Conservation (phyloP, 2,329 filamentous ascomycete species). For the Aspergillus persii region DNA sequence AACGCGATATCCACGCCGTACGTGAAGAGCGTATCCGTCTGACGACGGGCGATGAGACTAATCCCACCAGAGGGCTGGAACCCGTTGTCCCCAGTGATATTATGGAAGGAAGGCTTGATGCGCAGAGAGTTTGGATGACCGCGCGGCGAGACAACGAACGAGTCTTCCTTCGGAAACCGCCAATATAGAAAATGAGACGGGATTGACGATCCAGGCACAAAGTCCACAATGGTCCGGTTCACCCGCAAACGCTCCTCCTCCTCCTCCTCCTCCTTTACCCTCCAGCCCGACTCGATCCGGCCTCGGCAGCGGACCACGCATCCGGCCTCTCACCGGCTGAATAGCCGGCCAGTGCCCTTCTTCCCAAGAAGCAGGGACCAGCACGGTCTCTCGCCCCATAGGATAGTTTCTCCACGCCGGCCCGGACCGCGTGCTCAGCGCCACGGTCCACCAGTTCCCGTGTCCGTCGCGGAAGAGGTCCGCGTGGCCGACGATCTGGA, state of each 20-base stretch:
- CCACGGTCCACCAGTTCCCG: constrained; percentile 55
- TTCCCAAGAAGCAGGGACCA: constrained; percentile 50
- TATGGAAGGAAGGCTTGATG: constrained; percentile 50
- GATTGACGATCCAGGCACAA: constrained; percentile 44
- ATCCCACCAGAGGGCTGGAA: constrained; percentile 7
- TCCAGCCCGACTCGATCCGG: constrained; percentile 9
- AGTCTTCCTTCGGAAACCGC: constrained; percentile 48
- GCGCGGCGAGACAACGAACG: constrained; percentile 47
- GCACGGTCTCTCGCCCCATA: constrained; percentile 56
- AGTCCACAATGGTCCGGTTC: constrained; percentile 48
- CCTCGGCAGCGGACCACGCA: constrained; percentile 12
- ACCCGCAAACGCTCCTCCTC: constrained; percentile 28
- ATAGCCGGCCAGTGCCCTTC: constrained; percentile 48
- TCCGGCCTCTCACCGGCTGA: constrained; percentile 13
- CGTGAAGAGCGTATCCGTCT: constrained; percentile 19
- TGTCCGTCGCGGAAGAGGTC: constrained; percentile 54
- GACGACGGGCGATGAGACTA: constrained; percentile 12
- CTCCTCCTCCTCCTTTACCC: constrained; percentile 27
- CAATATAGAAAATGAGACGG: constrained; percentile 58
- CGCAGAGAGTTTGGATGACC: constrained; percentile 46
- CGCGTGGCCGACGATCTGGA: constrained; percentile 56
- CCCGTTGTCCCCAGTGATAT: constrained; percentile 53
- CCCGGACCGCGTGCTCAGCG: constrained; percentile 43
- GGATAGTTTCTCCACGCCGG: constrained; percentile 44
- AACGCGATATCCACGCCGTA: constrained; percentile 15